Conservation (phyloP, 2,329 filamentous ascomycete species). For the Aspergillus uvarum region DNA sequence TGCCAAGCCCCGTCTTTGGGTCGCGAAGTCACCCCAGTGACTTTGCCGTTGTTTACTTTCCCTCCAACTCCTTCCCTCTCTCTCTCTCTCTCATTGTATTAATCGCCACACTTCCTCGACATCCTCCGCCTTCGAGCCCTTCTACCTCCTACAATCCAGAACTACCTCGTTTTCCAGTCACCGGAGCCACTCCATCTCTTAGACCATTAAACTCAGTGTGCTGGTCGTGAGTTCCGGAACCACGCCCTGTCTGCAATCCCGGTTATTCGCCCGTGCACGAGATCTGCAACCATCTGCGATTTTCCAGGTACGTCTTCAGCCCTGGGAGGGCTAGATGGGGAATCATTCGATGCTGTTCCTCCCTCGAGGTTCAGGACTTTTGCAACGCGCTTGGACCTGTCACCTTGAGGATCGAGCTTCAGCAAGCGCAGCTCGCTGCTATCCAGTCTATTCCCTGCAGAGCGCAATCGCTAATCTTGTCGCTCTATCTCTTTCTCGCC, state of each 20-base stretch:
- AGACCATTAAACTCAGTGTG: too few species aligned
- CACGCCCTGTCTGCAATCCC: background rate
- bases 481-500: background rate
- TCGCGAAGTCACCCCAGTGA: slow-evolving; percentile 29
- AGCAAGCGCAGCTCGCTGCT: background rate
- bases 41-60: slow-evolving; percentile 23
- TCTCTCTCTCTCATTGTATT: slow-evolving; percentile 2
- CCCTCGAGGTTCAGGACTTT: background rate
- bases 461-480: slow-evolving; percentile 7
- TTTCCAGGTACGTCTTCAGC: background rate
- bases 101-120: background rate
- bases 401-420: background rate
- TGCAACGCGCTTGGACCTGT: background rate
- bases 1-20: slow-evolving; percentile 17
- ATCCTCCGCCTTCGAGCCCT: background rate
- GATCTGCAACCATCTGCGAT: slow-evolving; percentile 21
- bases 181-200: background rate
- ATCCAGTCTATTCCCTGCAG: background rate
- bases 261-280: slow-evolving; percentile 17
- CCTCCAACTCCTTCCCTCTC: slow-evolving; percentile 4
- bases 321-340: too few species aligned
- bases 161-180: background rate
- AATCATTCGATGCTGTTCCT: background rate
- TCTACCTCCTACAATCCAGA: background rate
- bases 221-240: background rate